Base-by-base conservation (phyloP, 2,329 filamentous ascomycete species). In the Trematosphaeria pertusa region DNA sequence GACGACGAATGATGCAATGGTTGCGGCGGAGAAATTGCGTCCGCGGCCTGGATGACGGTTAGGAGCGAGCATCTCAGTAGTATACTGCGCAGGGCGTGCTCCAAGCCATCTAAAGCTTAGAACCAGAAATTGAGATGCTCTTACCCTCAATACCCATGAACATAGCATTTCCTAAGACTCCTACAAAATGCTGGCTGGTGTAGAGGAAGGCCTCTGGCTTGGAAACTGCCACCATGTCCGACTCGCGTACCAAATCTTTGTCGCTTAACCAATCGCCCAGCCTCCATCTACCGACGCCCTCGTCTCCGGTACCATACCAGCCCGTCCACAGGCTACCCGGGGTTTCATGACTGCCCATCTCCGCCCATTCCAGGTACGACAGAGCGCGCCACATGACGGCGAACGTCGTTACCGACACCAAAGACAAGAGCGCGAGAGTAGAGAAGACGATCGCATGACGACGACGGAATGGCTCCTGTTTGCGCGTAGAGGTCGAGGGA, bases 121-220 rank as follows among this genome's bases (percentile, higher is more conserved):
- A 34, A 36, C 21, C n/a, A n/a, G n/a, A n/a, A n/a, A n/a, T 8
- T 34, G 7, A 6, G 15, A 34, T 19, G 19, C 7, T 17, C 52
- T 40, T 54, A 57, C 84, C 84, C 66, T 86, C 81, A 30, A 84
- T 74, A 2, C 82, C 80, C 21, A 87, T 71, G 48, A 85, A 79
- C 34, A 82, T 69, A 43, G 78, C 81, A 75, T 80, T 85, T 1
- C 81, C 76, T 21, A 81, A 70, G 10, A 78, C 73, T 20, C 76
- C 79, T 10, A 82, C 71, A 47, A 84, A 81, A 33, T 82, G 73
- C 68, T 87, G 84, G 50, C 82, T 81, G 5, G 79, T 82, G 80
- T 84, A 87, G 78, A 83, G 83, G 60, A 84, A 80, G 12, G 82
- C 78, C 37, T 80, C 77, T 3, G 78, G 73, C 38, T 77, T 80